Conservation (phyloP, 164 flowering plant species). For the Piper betle region DNA sequence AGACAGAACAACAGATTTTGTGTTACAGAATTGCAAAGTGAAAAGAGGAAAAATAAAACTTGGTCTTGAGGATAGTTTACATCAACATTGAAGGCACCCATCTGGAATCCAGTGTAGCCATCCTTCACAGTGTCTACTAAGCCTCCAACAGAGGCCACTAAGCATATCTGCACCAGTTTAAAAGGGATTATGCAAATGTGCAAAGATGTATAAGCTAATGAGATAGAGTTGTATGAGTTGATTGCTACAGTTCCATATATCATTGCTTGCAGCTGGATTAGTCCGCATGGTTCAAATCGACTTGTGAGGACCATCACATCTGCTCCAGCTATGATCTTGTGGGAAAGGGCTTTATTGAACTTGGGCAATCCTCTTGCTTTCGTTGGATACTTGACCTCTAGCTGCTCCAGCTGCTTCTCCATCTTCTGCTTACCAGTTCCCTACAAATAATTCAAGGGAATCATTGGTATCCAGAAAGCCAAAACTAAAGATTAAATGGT, state of each 20-base stretch:
- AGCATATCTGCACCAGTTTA: slow-evolving; percentile 17
- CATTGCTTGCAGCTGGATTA: slow-evolving; percentile 88
- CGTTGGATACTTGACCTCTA: slow-evolving; percentile 55
- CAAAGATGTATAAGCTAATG: too few species aligned
- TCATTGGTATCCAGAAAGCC: background rate
- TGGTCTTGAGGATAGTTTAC: slow-evolving; percentile 24
- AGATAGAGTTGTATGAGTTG: background rate
- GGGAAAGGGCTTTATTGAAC: slow-evolving; percentile 77
- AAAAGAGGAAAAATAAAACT: background rate
- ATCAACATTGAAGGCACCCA: slow-evolving; percentile 75
- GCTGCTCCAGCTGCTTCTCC: slow-evolving; percentile 65
- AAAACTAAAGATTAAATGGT: background rate
- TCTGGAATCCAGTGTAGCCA: slow-evolving; percentile 90
- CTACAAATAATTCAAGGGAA: slow-evolving; percentile 17
- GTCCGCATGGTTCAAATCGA: slow-evolving; percentile 97
- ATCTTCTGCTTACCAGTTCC: slow-evolving; percentile 83
- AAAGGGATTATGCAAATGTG: background rate
- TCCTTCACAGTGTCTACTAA: slow-evolving; percentile 91
- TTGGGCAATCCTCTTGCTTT: slow-evolving; percentile 76
- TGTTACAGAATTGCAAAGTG: background rate
- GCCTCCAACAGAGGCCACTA: slow-evolving; percentile 89
- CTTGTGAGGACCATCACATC: slow-evolving; percentile 71
- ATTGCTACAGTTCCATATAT: slow-evolving; percentile 71
- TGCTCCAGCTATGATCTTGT: slow-evolving; percentile 80
- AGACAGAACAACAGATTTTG: background rate